A percentile compares a stretch with the other conserved stretches of the same genome.
phyloP scores from a whole-genome alignment of 192 early-diverging fungal species.

The Podochytrium sp. region DNA sequence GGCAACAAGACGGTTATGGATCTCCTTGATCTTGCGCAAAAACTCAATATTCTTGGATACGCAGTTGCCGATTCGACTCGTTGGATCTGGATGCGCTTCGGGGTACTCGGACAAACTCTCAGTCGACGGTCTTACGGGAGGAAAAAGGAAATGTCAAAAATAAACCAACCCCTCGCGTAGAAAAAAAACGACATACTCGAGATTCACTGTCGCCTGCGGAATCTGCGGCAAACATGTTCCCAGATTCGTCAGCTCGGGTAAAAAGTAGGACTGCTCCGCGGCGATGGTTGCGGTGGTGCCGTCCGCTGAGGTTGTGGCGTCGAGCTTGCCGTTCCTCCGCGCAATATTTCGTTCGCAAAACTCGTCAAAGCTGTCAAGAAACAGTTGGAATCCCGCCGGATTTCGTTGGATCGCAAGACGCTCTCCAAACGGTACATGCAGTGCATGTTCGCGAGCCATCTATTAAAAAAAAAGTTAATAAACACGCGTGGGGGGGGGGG shows the following conservation, averaged over 20 bases:
- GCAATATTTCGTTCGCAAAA: constrained; percentile 7
- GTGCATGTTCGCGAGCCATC: constrained; percentile 19
- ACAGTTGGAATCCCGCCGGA: neutral
- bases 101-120: constrained; percentile 22
- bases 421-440: constrained; percentile 9
- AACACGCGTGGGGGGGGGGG: too few relatives aligned
- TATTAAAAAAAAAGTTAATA: neutral
- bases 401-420: neutral
- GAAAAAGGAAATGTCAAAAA: neutral
- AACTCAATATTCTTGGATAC: constrained; percentile 19
- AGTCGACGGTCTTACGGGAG: neutral
- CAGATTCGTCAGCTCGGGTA: constrained; percentile 28
- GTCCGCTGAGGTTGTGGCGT: constrained; percentile 7
- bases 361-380: neutral
- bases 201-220: neutral
- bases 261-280: constrained; percentile 24
- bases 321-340: neutral
- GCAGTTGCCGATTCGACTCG: neutral
- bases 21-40: constrained; percentile 26
- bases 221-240: constrained; percentile 15
- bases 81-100: constrained; percentile 8
- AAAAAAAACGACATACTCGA: neutral
- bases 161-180: neutral
- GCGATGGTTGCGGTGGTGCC: constrained; percentile 20
- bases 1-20: neutral